phyloP scores from a whole-genome alignment of 2,329 filamentous ascomycete genomes.

The Lecanicillium sp. region DNA sequence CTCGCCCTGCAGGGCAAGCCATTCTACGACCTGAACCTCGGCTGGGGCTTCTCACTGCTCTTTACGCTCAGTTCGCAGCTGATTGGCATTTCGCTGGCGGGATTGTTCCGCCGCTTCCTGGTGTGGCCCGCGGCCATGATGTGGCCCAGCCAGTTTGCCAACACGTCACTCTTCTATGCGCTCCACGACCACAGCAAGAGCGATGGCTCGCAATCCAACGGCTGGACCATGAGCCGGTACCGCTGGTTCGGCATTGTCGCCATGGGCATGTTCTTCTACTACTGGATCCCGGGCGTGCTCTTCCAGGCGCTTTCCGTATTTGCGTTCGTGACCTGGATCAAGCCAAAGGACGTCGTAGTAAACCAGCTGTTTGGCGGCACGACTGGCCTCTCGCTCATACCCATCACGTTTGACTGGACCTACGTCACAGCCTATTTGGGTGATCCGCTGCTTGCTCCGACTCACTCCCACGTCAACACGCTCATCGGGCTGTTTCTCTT shows the following conservation, averaged over 20 bases:
- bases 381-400: constrained; percentile 50
- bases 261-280: constrained; percentile 43
- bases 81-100: constrained; percentile 51
- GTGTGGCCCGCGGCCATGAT: constrained; percentile 50
- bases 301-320: constrained; percentile 56
- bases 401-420: constrained; percentile 51
- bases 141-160: constrained; percentile 48
- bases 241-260: constrained; percentile 54
- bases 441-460: constrained; percentile 44
- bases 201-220: constrained; percentile 42
- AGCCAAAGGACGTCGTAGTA: constrained; percentile 49
- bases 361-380: constrained; percentile 55
- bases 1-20: constrained; percentile 41
- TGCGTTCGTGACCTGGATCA: constrained; percentile 54
- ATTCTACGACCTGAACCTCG: constrained; percentile 50
- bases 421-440: constrained; percentile 39
- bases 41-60: constrained; percentile 46
- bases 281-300: constrained; percentile 56
- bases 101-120: constrained; percentile 44
- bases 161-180: constrained; percentile 42
- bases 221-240: constrained; percentile 59
- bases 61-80: constrained; percentile 47
- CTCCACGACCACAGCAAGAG: constrained; percentile 37
- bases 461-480: constrained; percentile 48
- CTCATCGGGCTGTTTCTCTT: constrained; percentile 46